phyloP scores from a whole-genome alignment of 495 filamentous ascomycete species.

The Podospora pseudocomata region DNA sequence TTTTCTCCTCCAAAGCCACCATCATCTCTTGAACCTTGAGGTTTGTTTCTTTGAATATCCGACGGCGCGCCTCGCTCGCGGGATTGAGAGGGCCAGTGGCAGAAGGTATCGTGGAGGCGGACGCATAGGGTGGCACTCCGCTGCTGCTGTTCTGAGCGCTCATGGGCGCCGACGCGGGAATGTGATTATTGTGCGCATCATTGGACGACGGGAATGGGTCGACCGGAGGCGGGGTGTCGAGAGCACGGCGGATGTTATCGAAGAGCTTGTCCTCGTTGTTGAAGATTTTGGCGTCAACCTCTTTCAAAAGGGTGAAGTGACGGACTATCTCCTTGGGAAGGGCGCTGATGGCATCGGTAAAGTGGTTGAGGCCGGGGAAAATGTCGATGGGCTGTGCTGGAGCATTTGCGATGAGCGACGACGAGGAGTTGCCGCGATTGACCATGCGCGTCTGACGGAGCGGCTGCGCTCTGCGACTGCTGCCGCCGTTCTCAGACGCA shows the following conservation, averaged over 20 bases:
- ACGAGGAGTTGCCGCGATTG: conserved; percentile 44
- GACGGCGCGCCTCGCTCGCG: conserved; percentile 55
- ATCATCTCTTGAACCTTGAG: conserved; percentile 70
- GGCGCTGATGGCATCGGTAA: conserved; percentile 87
- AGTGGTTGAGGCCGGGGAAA: conserved; percentile 91
- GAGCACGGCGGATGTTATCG: conserved; percentile 63
- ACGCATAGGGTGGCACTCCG: conserved; percentile 34
- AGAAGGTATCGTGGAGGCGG: conserved; percentile 27
- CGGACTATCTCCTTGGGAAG: conserved; percentile 91
- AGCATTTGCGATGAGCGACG: conserved; percentile 24
- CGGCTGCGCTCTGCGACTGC: conserved; percentile 55
- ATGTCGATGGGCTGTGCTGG: conserved; percentile 55
- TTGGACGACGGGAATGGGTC: conserved; percentile 33
- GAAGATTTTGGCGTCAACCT: conserved; percentile 93
- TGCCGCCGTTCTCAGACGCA: conserved; percentile 34
- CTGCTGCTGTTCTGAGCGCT: conserved; percentile 44
- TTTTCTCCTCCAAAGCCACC: conserved; percentile 89
- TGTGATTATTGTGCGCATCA: conserved; percentile 42
- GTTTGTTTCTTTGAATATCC: conserved; percentile 59
- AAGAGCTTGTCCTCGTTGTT: conserved; percentile 68
- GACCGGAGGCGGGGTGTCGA: conserved; percentile 53
- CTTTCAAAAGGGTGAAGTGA: conserved; percentile 91
- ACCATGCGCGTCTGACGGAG: conserved; percentile 55
- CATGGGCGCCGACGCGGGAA: conserved; percentile 40
- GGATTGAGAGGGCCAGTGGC: conserved; percentile 40